These are phyloP conservation scores for Baudoinia panamericana DNA, from an alignment of 495 filamentous ascomycete genomes.

Conservation along the genomic window DNA sequence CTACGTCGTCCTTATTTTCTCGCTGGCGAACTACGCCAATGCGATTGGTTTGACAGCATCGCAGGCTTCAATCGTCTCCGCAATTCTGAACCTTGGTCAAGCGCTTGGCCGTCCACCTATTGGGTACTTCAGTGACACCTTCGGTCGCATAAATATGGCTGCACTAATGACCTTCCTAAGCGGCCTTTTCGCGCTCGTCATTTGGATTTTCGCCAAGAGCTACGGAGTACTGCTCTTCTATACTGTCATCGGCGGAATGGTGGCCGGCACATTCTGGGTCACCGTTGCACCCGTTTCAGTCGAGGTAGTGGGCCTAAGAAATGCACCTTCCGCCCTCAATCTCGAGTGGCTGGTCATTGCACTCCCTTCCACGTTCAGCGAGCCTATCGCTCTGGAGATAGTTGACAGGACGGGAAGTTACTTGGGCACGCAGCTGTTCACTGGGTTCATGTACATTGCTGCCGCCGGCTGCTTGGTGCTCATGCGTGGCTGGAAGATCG, in stretches of 20 bases:
- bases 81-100: slow-evolving; percentile 57
- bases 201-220: slow-evolving; percentile 57
- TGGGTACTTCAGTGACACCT: slow-evolving; percentile 50
- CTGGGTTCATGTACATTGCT: slow-evolving; percentile 52
- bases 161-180: slow-evolving; percentile 44
- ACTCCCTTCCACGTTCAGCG: slow-evolving; percentile 59
- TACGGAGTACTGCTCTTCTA: slow-evolving; percentile 60
- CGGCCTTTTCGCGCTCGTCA: slow-evolving; percentile 46
- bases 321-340: slow-evolving; percentile 58
- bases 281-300: slow-evolving; percentile 59
- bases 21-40: slow-evolving; percentile 54
- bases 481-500: slow-evolving; percentile 48
- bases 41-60: slow-evolving; percentile 48
- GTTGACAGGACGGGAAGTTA: slow-evolving; percentile 39
- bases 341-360: slow-evolving; percentile 67
- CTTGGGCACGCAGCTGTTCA: slow-evolving; percentile 51
- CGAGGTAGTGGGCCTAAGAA: slow-evolving; percentile 61
- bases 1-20: slow-evolving; percentile 60
- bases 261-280: slow-evolving; percentile 64
- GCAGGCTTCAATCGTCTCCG: slow-evolving; percentile 58
- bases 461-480: slow-evolving; percentile 43
- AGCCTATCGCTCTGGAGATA: slow-evolving; percentile 62
- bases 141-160: slow-evolving; percentile 58
- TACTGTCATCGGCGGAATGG: slow-evolving; percentile 52
- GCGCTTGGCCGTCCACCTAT: slow-evolving; percentile 53